Base-by-base conservation (phyloP, 2,329 filamentous ascomycete species). In the Lasiodiplodia theobromae region DNA sequence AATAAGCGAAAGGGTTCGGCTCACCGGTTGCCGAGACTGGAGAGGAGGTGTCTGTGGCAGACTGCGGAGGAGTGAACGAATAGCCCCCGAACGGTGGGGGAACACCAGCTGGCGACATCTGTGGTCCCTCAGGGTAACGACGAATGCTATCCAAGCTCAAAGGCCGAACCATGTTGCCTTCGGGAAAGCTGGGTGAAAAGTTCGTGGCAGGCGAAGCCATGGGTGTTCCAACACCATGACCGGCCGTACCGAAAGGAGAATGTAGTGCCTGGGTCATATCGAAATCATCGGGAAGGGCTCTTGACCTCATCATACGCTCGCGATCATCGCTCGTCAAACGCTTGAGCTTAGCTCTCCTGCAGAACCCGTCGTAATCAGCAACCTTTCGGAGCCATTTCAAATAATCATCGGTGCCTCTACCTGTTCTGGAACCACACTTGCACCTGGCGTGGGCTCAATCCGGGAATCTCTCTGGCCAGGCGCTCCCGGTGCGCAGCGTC, bases 381-480 rank as follows among this genome's bases (percentile, higher is more conserved):
- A 16, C 37, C 31, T 40, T 38, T 23, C 49, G 18, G 11, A 10
- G 18, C 21, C n/a, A 10, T 34, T 14, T 14, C 10, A 63, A 8
- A n/a, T 4, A 5, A 4, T 21, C 10, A 47, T 16, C n/a, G 11
- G 31, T 12, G n/a, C 25, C 18, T 86, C 74, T 86, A 97, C 94
- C 94, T 89, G 81, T 98, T 98, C 81, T 98, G 94, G 81, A 98
- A 98, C 95, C 94, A 98, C 62, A 98, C 94, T 80, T 98, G 94
- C 28, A 98, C 95, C 78, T 98, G 94, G 70, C 94, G 89, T 47
- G 94, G 93, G 74, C 92, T 97, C 60, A 98, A 82, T 0, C 94
- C 95, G 38, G 95, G 94, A 56, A 98, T 97, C 78, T 97, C 93
- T 71, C 91, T 86, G 4, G 94, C 95, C 47, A 98, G 84, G 57